Conservation (phyloP, 495 filamentous ascomycete species). For the Xylaria longipes region DNA sequence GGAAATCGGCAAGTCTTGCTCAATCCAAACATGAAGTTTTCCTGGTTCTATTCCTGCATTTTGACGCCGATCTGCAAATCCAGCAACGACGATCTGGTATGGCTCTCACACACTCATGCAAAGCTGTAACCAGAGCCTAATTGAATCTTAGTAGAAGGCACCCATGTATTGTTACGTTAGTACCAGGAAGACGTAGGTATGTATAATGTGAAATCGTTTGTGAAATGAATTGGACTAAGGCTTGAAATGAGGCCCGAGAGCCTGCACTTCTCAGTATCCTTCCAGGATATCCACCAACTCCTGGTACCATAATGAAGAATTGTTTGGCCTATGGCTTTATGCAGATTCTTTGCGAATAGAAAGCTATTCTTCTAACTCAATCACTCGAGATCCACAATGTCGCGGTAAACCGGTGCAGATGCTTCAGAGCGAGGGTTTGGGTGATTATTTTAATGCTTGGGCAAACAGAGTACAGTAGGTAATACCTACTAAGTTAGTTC, state of each 20-base stretch:
- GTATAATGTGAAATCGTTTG: background rate
- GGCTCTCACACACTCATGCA: background rate
- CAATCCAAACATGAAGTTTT: background rate
- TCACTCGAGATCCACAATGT: background rate
- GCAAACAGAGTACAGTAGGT: background rate
- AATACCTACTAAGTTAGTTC: background rate
- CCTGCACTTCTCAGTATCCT: background rate
- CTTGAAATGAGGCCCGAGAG: background rate
- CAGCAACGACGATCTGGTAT: background rate
- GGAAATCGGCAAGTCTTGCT: conserved; percentile 2
- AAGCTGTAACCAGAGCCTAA: background rate
- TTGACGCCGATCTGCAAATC: conserved; percentile 9
- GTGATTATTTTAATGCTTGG: background rate
- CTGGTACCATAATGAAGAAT: background rate
- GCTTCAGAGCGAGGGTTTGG: background rate
- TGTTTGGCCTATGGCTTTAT: background rate
- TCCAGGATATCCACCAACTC: background rate
- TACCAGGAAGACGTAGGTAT: background rate
- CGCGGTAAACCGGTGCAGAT: background rate
- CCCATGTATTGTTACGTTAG: background rate
- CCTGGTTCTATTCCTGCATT: background rate
- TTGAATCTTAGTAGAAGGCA: background rate
- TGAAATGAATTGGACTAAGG: background rate
- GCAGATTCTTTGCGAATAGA: background rate
- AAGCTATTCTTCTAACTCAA: background rate